These are phyloP conservation scores for Cercospora janseana DNA, from an alignment of 2,329 filamentous ascomycete species.

Conservation along the genomic window DNA sequence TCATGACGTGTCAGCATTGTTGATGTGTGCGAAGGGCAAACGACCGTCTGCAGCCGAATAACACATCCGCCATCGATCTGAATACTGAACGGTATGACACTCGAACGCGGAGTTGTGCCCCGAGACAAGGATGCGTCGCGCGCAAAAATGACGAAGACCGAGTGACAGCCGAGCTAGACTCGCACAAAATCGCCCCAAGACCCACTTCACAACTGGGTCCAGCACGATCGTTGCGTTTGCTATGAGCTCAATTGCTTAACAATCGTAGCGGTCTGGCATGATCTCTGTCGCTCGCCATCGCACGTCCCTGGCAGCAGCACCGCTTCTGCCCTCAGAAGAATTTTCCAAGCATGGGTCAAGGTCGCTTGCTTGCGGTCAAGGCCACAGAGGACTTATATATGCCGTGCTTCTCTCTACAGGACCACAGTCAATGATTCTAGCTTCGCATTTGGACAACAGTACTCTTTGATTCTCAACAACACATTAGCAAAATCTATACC, in stretches of 20 bases:
- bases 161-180: slow-evolving; percentile 15
- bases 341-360: slow-evolving; percentile 14
- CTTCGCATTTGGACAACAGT: no score
- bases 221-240: slow-evolving; percentile 6
- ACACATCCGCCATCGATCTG: no score
- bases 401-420: background rate
- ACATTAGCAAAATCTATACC: background rate
- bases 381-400: background rate
- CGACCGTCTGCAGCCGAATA: no score
- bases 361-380: slow-evolving; percentile 3
- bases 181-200: slow-evolving; percentile 12
- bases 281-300: background rate
- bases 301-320: slow-evolving; percentile 3
- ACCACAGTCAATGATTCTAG: background rate
- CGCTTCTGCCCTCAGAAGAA: slow-evolving; percentile 10
- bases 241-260: slow-evolving; percentile 19
- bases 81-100: no score
- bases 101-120: no score
- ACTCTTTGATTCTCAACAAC: background rate
- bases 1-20: no score
- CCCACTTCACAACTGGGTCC: background rate
- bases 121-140: no score
- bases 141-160: slow-evolving; percentile 16
- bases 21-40: no score
- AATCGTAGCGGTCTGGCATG: slow-evolving; percentile 13